Evolutionary conservation across 129 eudicot genomes (phyloP), one percentile per base, ranked within the genome.

Genomic region (Heracleum sosnowskyi): DNA sequence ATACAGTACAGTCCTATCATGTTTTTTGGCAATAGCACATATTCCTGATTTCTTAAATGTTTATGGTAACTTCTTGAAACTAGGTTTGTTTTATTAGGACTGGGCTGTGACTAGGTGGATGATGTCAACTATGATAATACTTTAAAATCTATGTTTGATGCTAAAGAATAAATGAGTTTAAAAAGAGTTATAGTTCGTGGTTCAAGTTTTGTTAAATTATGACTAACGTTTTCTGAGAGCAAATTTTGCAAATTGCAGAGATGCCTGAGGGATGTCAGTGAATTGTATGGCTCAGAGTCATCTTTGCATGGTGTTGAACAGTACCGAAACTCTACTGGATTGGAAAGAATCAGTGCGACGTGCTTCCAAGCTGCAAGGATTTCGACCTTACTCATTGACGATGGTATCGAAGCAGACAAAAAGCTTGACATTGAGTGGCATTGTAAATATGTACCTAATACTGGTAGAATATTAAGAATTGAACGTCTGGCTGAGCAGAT

Each of bases 361-460:
- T 96, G 97, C 90, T 89, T 96, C 79, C 83, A 81, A 84, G 96
- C 96, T 85, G 97, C 99, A 76, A 83, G 89, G 81, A 87, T 92
- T 53, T 88, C 93, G 17, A 81, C 88, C 64, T 11, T 96, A 79
- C 86, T 96, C 35, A 86, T 96, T 73, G 99, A 96, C 77, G 97
- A 96, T 92, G 99, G 99, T 62, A 69, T 96, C 15, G 81, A 79
- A 76, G 80, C 90, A 40, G 99, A 92, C 80, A 90, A 92, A 60
- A 86, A 37, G 90, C 85, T 81, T 47, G 82, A 75, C 39, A 81
- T 88, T 74, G 90, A 87, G 53, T 87, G 97, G 84, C 94, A 91
- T 75, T 78, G 49, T 76, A 79, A 73, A 71, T 82, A 83, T 86
- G 89, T 88, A 35, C 97, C 99, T 69, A 55, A 78, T 72, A 93